A percentile compares a stretch with the other conserved stretches of the same genome.
phyloP scores from a whole-genome alignment of 2,329 filamentous ascomycete species.

The Trichophyton rubrum region DNA sequence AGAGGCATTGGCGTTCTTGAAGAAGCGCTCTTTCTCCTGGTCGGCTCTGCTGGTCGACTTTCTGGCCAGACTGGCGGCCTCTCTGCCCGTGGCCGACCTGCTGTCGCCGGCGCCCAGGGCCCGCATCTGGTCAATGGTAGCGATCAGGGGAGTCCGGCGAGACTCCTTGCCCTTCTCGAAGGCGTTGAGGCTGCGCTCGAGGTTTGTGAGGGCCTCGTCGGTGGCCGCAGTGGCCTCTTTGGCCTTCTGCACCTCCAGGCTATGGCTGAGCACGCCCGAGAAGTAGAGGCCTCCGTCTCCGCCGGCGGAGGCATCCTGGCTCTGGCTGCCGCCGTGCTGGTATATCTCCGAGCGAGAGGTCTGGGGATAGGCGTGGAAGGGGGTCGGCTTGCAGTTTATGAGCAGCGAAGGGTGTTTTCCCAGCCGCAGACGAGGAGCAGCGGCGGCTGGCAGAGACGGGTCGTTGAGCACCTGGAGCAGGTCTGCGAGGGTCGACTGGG shows the following conservation, averaged over 20 bases:
- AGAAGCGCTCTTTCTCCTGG: constrained; percentile 31
- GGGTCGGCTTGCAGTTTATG: constrained; percentile 44
- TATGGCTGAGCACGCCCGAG: constrained; percentile 45
- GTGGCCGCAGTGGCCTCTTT: constrained; percentile 43
- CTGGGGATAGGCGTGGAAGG: constrained; percentile 42
- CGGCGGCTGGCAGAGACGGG: constrained; percentile 14
- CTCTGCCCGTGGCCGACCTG: constrained; percentile 21
- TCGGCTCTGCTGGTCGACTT: constrained; percentile 28
- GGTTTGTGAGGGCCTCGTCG: constrained; percentile 47
- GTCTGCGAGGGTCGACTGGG: constrained; percentile 34
- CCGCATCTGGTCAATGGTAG: constrained; percentile 26
- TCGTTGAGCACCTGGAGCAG: constrained; percentile 33
- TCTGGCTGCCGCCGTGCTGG: constrained; percentile 21
- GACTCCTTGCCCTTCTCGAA: constrained; percentile 50
- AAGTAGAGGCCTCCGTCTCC: constrained; percentile 41
- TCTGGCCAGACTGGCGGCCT: constrained; percentile 20
- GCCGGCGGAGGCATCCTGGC: constrained; percentile 17
- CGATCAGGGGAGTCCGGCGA: constrained; percentile 38
- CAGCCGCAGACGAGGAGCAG: constrained; percentile 33
- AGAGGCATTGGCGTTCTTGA: constrained; percentile 24
- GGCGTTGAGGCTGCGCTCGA: constrained; percentile 48
- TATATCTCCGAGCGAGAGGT: constrained; percentile 48
- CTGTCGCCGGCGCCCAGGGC: constrained; percentile 26
- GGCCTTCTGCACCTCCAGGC: constrained; percentile 42
- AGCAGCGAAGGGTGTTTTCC: constrained; percentile 44